Percentiles rank a stretch among this genome's conserved stretches.
These are phyloP conservation scores for Lanmaoa pseudosensibilis DNA, from an alignment of 768 basidiomycete species.

Conservation along the genomic window DNA sequence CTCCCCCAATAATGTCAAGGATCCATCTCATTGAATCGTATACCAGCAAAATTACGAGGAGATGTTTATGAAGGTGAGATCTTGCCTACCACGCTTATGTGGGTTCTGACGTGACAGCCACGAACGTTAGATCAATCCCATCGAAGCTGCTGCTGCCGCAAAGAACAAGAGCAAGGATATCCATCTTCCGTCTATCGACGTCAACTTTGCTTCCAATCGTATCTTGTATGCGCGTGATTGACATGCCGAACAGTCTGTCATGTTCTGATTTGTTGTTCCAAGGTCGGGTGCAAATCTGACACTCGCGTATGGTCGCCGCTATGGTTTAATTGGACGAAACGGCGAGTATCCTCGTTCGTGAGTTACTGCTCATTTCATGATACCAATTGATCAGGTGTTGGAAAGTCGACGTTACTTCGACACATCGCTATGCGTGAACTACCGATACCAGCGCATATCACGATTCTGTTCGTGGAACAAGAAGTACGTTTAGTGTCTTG, in stretches of 20 bases:
- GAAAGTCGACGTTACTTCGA: conserved; percentile 93
- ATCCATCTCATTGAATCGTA: neutral
- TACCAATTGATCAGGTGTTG: conserved; percentile 58
- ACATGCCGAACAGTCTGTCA: neutral
- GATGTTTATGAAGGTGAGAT: conserved; percentile 94
- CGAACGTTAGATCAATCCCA: conserved; percentile 74
- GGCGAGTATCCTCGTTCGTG: conserved; percentile 38
- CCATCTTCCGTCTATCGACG: conserved; percentile 91
- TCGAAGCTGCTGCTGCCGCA: conserved; percentile 71
- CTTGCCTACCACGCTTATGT: neutral
- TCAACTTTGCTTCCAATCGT: conserved; percentile 92
- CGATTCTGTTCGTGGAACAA: conserved; percentile 97
- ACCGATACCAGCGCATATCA: conserved; percentile 90
- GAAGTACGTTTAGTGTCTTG: conserved; percentile 53
- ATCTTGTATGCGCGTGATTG: conserved; percentile 60
- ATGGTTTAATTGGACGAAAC: conserved; percentile 90
- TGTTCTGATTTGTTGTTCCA: conserved; percentile 6
- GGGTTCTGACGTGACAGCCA: neutral
- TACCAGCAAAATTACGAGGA: conserved; percentile 94
- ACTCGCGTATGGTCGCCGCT: conserved; percentile 84
- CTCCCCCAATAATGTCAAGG: neutral
- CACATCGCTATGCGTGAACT: conserved; percentile 96
- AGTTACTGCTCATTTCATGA: neutral
- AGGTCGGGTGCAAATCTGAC: conserved; percentile 87
- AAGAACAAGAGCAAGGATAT: conserved; percentile 99